These are phyloP conservation scores for Epichloe scottii DNA, from an alignment of 2,329 filamentous ascomycete species.

Conservation along the genomic window DNA sequence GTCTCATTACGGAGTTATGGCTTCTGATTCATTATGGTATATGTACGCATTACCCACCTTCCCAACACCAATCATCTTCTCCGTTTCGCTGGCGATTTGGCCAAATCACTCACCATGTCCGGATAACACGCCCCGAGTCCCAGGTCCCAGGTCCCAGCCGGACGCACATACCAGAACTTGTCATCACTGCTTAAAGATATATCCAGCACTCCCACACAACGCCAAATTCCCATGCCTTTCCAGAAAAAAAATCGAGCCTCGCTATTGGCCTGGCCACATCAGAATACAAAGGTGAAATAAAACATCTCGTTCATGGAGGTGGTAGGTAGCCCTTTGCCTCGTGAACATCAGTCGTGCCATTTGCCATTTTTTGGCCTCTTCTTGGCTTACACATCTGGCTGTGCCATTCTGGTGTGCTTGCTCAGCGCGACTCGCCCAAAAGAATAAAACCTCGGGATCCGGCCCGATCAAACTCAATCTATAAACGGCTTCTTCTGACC, in stretches of 20 bases:
- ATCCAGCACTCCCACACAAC: background rate
- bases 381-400: background rate
- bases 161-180: background rate
- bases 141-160: background rate
- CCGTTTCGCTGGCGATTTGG: background rate
- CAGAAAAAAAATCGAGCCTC: background rate
- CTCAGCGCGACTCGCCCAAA: background rate
- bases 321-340: background rate
- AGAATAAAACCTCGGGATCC: background rate
- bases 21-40: background rate
- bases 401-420: background rate
- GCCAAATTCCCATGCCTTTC: background rate
- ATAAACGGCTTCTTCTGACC: constrained; percentile 55
- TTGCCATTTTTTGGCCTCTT: background rate
- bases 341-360: background rate
- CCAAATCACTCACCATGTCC: background rate
- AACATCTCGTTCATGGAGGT: background rate
- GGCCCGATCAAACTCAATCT: constrained; percentile 29
- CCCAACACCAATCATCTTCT: background rate
- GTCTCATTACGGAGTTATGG: background rate
- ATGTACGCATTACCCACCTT: background rate
- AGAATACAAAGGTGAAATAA: background rate
- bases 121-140: background rate
- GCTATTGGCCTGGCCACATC: background rate
- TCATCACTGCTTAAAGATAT: background rate